These are phyloP conservation scores for Casaregolazyma suthepensis DNA, from an alignment of 1,139 yeast species.

Conservation along the genomic window DNA sequence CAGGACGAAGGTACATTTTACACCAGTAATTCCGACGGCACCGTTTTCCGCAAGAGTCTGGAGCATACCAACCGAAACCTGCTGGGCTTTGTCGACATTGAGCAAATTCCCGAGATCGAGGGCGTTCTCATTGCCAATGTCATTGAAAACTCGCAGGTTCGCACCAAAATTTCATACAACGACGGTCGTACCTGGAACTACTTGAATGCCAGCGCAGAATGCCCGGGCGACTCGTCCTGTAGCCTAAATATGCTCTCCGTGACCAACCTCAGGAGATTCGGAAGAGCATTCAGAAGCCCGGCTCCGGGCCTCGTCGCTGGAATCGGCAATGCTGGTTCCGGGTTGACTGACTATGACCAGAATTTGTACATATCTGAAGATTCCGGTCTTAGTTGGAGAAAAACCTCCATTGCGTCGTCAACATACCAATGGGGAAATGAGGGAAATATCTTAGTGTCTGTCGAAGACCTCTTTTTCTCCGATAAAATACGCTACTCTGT, in stretches of 20 bases:
- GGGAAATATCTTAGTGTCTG: slow-evolving; percentile 69
- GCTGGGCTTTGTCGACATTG: slow-evolving; percentile 40
- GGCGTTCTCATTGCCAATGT: slow-evolving; percentile 64
- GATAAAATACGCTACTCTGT: slow-evolving; percentile 46
- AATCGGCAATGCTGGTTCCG: slow-evolving; percentile 33
- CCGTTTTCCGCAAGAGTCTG: slow-evolving; percentile 44
- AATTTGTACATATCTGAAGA: slow-evolving; percentile 59
- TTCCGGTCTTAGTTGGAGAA: slow-evolving; percentile 70
- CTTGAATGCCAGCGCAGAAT: slow-evolving; percentile 37
- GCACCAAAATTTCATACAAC: slow-evolving; percentile 45
- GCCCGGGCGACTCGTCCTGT: slow-evolving; percentile 41
- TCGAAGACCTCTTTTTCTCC: slow-evolving; percentile 36
- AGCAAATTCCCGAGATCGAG: slow-evolving; percentile 55
- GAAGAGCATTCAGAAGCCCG: slow-evolving; percentile 53
- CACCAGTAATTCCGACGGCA: slow-evolving; percentile 60
- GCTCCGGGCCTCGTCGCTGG: slow-evolving; percentile 69
- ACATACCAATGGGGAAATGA: slow-evolving; percentile 67
- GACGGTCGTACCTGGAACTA: slow-evolving; percentile 61
- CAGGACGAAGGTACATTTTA: slow-evolving; percentile 39
- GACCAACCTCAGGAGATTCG: slow-evolving; percentile 49
- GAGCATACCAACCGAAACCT: slow-evolving; percentile 40
- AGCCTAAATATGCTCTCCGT: slow-evolving; percentile 51
- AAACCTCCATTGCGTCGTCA: slow-evolving; percentile 42
- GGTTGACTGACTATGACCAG: slow-evolving; percentile 23
- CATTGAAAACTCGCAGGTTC: slow-evolving; percentile 17